phyloP scores from a whole-genome alignment of 2,329 filamentous ascomycete species.

The Fusarium sp. region DNA sequence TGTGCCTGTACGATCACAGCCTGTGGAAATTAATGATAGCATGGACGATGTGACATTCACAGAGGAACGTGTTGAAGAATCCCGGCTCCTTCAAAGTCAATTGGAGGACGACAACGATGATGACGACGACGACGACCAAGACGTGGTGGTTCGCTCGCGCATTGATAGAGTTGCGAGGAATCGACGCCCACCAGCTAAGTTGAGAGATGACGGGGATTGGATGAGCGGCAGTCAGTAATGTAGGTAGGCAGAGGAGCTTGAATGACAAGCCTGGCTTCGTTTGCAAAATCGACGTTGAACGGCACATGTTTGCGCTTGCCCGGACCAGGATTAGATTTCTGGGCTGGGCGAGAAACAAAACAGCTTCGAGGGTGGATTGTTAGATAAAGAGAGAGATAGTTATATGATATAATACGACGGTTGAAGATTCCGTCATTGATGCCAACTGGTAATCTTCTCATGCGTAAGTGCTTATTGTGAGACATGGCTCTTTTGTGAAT shows the following conservation, averaged over 20 bases:
- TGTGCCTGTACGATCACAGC: slow-evolving; percentile 6
- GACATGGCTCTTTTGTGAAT: background rate
- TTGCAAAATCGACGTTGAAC: slow-evolving; percentile 15
- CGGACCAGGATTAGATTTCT: slow-evolving; percentile 19
- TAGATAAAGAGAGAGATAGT: background rate
- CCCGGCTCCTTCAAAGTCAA: slow-evolving; percentile 25
- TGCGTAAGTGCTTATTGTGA: background rate
- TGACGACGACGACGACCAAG: slow-evolving; percentile 51
- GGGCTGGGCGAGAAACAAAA: slow-evolving; percentile 4
- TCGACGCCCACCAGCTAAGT: slow-evolving; percentile 53
- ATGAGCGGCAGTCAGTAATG: slow-evolving; percentile 29
- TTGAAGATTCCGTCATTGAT: background rate
- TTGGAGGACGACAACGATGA: slow-evolving; percentile 48
- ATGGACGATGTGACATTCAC: slow-evolving; percentile 51
- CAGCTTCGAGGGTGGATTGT: slow-evolving; percentile 1
- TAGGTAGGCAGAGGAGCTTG: slow-evolving; percentile 1
- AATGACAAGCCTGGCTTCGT: background rate
- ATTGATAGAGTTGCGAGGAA: slow-evolving; percentile 47
- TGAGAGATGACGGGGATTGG: slow-evolving; percentile 51
- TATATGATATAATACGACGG: slow-evolving; percentile 7
- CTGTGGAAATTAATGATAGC: slow-evolving; percentile 20
- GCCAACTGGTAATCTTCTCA: background rate
- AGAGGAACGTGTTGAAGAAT: slow-evolving; percentile 43
- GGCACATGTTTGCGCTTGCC: slow-evolving; percentile 5
- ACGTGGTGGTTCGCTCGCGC: slow-evolving; percentile 48